Base-by-base conservation (phyloP, 2,329 filamentous ascomycete species). In the Alternaria solani region DNA sequence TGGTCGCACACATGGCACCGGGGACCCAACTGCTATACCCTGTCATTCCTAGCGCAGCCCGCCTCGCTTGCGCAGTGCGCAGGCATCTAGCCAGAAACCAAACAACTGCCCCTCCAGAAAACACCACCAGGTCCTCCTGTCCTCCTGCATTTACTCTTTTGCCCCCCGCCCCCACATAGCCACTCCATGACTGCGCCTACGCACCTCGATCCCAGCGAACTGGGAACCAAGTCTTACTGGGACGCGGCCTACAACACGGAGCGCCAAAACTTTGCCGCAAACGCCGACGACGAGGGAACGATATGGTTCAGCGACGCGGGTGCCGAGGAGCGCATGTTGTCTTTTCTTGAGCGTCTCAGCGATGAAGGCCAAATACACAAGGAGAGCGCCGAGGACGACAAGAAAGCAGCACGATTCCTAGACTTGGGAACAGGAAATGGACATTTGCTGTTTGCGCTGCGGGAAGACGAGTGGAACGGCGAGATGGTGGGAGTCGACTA, bases 381-480 rank as follows among this genome's bases (percentile, higher is more conserved):
- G 74, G 53, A 46, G 51, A 71, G 7, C 72, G 77, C n/a, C 0
- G 51, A 5, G 70, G 78, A n/a, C 1, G 52, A 55, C 14, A 32
- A 54, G 16, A 4, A 39, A 23, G 23, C 52, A 18, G 51, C 66
- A 11, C 81, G 86, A 2, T 89, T 97, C 61, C 83, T 98, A 0
- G 95, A 99, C 75, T 85, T 99, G 0, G 95, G 95, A 20, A 97
- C 93, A 11, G 95, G 95, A 1, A 99, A 99, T 80, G 95, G 94
- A 2, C 92, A 93, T 70, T 86, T 98, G 74, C 84, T 98, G n/a
- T 92, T 95, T 68, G 85, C 89, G n/a, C 82, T 98, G 32, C 82
- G 91, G 32, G 89, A 90, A 44, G 83, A 84, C 34, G 87, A 82
- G 79, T 96, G 91, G 85, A 54, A 64, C 4, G 92, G 92, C 0